These are phyloP conservation scores for Lolium perenne DNA, from an alignment of 176 grass and related monocot species.

Conservation along the genomic window DNA sequence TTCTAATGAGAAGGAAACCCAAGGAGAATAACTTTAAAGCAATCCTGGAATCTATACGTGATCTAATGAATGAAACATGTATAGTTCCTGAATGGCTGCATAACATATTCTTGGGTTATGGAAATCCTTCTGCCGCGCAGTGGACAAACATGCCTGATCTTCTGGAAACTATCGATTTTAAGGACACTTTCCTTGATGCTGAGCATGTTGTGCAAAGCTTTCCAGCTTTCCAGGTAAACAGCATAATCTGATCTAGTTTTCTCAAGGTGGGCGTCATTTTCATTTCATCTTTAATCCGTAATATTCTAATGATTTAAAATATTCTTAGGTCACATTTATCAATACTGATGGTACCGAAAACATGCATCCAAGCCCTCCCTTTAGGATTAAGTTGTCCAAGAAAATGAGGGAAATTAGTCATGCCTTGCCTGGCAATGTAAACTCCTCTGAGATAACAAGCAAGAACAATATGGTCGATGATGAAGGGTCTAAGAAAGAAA, in stretches of 20 bases:
- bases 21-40: conserved; percentile 99
- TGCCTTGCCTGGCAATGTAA: conserved; percentile 80
- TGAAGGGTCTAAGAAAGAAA: conserved; percentile 64
- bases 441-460: conserved; percentile 30
- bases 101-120: conserved; percentile 98
- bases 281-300: conserved; percentile 12
- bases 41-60: conserved; percentile 97
- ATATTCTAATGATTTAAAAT: conserved; percentile 46
- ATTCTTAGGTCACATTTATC: conserved; percentile 85
- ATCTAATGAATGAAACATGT: conserved; percentile 99
- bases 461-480: conserved; percentile 44
- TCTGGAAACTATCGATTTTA: conserved; percentile 91
- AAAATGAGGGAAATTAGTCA: conserved; percentile 74
- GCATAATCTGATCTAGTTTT: conserved; percentile 25
- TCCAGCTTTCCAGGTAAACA: conserved; percentile 82
- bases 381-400: conserved; percentile 79
- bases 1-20: conserved; percentile 97
- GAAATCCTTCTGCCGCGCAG: conserved; percentile 89
- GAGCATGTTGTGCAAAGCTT: conserved; percentile 80
- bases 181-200: conserved; percentile 97
- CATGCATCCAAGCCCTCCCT: conserved; percentile 69
- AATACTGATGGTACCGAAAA: conserved; percentile 82
- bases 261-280: not conserved
- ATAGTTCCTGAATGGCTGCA: conserved; percentile 99
- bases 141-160: conserved; percentile 95